Percentiles rank a stretch among this genome's conserved stretches.
These are phyloP conservation scores for Saccharomyces hybrid DNA, from an alignment of 1,139 yeast genomes.

Conservation along the genomic window DNA sequence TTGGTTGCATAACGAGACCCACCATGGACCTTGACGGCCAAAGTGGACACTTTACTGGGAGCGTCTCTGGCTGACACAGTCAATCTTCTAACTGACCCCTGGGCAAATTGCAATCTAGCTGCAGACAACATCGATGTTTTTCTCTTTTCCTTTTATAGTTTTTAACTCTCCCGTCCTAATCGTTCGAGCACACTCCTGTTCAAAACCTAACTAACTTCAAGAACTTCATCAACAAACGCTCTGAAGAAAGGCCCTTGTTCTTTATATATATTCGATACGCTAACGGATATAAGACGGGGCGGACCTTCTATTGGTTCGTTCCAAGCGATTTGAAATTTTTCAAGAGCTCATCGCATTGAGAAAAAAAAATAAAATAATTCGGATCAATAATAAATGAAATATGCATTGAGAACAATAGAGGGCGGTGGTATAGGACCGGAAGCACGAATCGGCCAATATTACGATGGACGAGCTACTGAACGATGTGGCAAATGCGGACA, in stretches of 20 bases:
- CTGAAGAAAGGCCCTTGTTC: not conserved
- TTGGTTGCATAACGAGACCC: slow-evolving; percentile 74
- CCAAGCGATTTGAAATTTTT: not conserved
- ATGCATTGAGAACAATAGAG: not conserved
- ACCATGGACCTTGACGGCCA: slow-evolving; percentile 75
- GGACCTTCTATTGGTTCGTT: slow-evolving; percentile 4
- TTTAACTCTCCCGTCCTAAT: slow-evolving; percentile 1
- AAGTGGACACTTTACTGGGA: slow-evolving; percentile 53
- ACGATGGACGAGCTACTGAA: not conserved
- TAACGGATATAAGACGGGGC: not conserved
- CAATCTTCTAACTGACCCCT: slow-evolving; percentile 29
- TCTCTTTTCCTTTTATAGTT: not conserved
- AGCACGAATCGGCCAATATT: not conserved
- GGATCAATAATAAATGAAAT: not conserved
- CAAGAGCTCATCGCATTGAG: not conserved
- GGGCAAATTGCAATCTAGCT: slow-evolving; percentile 18
- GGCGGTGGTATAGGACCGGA: not conserved
- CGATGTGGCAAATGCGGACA: not conserved
- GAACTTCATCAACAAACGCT: not conserved
- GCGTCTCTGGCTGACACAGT: slow-evolving; percentile 41
- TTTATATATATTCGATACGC: not conserved
- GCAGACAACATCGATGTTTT: slow-evolving; percentile 12
- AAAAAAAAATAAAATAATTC: not conserved
- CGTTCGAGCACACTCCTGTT: slow-evolving; percentile 1
- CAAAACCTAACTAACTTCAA: not conserved